phyloP scores from a whole-genome alignment of 257 asterid genomes.

The Cynanchum wilfordii region DNA sequence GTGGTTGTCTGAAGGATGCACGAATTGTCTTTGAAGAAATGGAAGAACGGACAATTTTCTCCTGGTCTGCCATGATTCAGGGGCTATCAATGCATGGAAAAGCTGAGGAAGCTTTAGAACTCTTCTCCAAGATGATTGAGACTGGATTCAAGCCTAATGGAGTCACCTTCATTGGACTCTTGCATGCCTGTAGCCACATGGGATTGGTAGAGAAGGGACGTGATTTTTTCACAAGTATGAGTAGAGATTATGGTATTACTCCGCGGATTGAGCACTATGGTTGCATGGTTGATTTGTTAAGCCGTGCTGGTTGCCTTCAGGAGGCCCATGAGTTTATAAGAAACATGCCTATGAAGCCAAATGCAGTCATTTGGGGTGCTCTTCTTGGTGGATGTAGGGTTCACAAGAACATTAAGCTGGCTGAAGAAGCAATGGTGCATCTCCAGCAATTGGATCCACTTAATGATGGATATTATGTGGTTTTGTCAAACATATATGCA shows the following conservation, averaged over 20 bases:
- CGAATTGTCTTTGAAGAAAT: conserved; percentile 36
- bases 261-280: conserved; percentile 67
- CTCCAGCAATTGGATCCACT: conserved; percentile 39
- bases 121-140: conserved; percentile 44
- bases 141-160: conserved; percentile 51
- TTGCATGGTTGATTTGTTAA: conserved; percentile 70
- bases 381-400: conserved; percentile 65
- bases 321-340: conserved; percentile 47
- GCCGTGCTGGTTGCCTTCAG: conserved; percentile 59
- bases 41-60: conserved; percentile 44
- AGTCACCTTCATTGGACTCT: conserved; percentile 59
- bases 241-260: conserved; percentile 33
- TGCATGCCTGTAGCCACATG: conserved; percentile 64
- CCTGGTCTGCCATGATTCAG: conserved; percentile 75
- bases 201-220: conserved; percentile 52
- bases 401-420: conserved; percentile 56
- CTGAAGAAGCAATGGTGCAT: conserved; percentile 42
- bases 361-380: conserved; percentile 69
- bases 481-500: conserved; percentile 50
- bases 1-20: conserved; percentile 60
- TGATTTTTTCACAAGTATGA: conserved; percentile 47
- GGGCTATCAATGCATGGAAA: conserved; percentile 67
- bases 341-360: conserved; percentile 49
- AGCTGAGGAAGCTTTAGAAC: conserved; percentile 44
- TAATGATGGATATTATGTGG: conserved; percentile 59